Conservation (phyloP, 345 rosid genomes). For the Dovyalis caffra region DNA sequence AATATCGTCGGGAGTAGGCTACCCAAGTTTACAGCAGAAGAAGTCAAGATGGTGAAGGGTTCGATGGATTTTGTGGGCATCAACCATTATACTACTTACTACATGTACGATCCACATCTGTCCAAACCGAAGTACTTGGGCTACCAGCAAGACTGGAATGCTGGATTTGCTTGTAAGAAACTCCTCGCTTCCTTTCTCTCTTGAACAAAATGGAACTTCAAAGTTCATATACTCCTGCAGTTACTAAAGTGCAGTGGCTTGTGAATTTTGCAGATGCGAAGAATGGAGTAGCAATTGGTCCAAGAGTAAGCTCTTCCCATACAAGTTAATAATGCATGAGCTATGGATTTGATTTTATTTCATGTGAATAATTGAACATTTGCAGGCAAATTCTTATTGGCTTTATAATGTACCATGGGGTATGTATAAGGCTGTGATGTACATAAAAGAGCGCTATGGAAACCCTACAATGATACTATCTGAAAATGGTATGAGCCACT, state of each 20-base stretch:
- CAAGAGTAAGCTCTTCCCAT: constrained; percentile 41
- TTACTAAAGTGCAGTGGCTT: constrained; percentile 9
- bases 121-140: constrained; percentile 48
- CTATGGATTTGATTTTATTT: neutral
- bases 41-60: constrained; percentile 85
- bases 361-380: neutral
- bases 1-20: constrained; percentile 70
- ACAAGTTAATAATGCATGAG: neutral
- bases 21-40: constrained; percentile 73
- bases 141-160: constrained; percentile 94
- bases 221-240: neutral
- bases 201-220: neutral
- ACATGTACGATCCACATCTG: constrained; percentile 54
- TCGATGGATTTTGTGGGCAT: constrained; percentile 88
- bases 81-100: constrained; percentile 87
- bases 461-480: constrained; percentile 80
- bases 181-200: neutral
- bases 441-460: constrained; percentile 83
- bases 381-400: constrained; percentile 82
- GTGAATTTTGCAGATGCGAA: constrained; percentile 48
- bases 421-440: constrained; percentile 79
- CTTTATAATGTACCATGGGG: constrained; percentile 98
- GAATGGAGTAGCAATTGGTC: constrained; percentile 74
- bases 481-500: constrained; percentile 63
- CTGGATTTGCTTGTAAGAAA: constrained; percentile 68